A percentile compares a stretch with the other conserved stretches of the same genome.
These are phyloP conservation scores for Smallanthus sonchifolius DNA, from an alignment of 129 eudicot species.

Conservation along the genomic window DNA sequence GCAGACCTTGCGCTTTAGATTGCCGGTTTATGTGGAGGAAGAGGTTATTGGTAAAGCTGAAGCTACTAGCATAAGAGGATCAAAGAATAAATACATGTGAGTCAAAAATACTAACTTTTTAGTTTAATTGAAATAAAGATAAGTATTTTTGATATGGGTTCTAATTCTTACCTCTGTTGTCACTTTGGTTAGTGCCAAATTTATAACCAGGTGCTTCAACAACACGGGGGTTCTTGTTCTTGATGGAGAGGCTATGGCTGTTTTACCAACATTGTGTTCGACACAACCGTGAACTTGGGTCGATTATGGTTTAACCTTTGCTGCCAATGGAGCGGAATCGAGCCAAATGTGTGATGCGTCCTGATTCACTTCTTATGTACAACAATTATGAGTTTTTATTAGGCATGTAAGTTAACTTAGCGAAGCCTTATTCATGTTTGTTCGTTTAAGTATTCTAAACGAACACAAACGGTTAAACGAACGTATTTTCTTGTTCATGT, in stretches of 20 bases:
- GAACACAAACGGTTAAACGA: no score
- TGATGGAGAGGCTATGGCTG: slow-evolving; percentile 84
- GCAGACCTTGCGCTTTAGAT: slow-evolving; percentile 70
- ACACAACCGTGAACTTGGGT: slow-evolving; percentile 6
- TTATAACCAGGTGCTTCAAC: slow-evolving; percentile 65
- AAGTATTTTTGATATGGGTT: no score
- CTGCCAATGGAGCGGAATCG: background rate
- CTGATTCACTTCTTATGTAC: background rate
- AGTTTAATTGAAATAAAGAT: background rate
- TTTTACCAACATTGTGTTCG: slow-evolving; percentile 52
- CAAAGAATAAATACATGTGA: slow-evolving; percentile 59
- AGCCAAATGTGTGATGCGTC: background rate
- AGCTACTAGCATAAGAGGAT: slow-evolving; percentile 52
- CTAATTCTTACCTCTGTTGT: slow-evolving; percentile 11
- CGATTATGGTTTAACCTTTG: slow-evolving; percentile 1
- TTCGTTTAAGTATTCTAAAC: no score
- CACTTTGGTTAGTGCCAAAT: slow-evolving; percentile 54
- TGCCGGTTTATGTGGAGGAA: slow-evolving; percentile 70
- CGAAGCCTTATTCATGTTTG: no score
- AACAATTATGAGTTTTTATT: background rate
- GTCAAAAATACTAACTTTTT: slow-evolving; percentile 5
- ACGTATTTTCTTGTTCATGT: no score
- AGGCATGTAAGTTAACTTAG: no score
- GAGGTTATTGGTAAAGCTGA: slow-evolving; percentile 58
- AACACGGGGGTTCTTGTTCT: slow-evolving; percentile 38